These are phyloP conservation scores for Aspergillus sp. DNA, from an alignment of 2,329 filamentous ascomycete genomes.

Conservation along the genomic window DNA sequence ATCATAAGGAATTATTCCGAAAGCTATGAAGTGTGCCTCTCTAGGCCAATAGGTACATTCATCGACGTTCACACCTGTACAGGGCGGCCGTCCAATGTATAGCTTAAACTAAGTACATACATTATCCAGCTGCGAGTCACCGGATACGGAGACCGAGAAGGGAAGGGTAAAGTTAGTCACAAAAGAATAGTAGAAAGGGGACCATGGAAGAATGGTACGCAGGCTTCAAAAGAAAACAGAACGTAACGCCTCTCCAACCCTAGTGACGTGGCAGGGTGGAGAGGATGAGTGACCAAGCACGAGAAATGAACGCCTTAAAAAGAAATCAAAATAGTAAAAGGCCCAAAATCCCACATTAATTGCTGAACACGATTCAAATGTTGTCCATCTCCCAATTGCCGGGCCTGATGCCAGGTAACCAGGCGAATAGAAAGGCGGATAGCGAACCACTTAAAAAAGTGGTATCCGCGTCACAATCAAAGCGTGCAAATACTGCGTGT, in stretches of 20 bases:
- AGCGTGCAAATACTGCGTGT: slow-evolving; percentile 20
- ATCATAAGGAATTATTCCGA: not conserved
- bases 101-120: slow-evolving; percentile 37
- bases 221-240: slow-evolving; percentile 21
- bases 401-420: slow-evolving; percentile 4
- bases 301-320: slow-evolving; percentile 30
- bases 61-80: slow-evolving; percentile 14
- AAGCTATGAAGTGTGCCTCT: not conserved
- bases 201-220: slow-evolving; percentile 17
- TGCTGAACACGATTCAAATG: slow-evolving; percentile 29
- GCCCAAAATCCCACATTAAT: slow-evolving; percentile 24
- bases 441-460: not conserved
- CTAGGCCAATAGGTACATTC: slow-evolving; percentile 11
- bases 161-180: slow-evolving; percentile 20
- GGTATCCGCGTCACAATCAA: slow-evolving; percentile 11
- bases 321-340: slow-evolving; percentile 12
- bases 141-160: slow-evolving; percentile 27
- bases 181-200: slow-evolving; percentile 14
- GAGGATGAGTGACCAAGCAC: slow-evolving; percentile 28
- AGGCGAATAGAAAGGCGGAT: slow-evolving; percentile 1
- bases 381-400: slow-evolving; percentile 1
- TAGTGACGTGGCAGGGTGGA: slow-evolving; percentile 43
- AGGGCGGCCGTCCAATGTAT: slow-evolving; percentile 15
- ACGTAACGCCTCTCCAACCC: slow-evolving; percentile 33
- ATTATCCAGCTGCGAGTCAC: slow-evolving; percentile 38